These are phyloP conservation scores for Aspergillus fischeri DNA, from an alignment of 2,329 filamentous ascomycete genomes.

Conservation along the genomic window DNA sequence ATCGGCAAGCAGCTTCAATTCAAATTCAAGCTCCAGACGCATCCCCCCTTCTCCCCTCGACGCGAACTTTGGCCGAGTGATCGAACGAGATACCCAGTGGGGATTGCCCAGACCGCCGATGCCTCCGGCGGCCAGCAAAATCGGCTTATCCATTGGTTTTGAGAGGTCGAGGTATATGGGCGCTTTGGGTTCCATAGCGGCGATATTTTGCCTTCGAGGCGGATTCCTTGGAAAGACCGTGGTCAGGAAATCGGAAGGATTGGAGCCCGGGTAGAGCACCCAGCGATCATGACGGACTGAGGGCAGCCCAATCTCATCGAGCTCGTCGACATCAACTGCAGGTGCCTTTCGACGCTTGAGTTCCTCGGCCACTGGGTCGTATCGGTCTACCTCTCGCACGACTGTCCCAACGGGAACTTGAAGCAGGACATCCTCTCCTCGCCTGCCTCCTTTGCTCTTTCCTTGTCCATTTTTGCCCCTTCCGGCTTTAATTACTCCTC, in stretches of 20 bases:
- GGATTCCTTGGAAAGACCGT: conserved; percentile 56
- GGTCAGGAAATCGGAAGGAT: conserved; percentile 63
- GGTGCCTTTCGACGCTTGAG: conserved; percentile 45
- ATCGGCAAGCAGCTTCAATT: conserved; percentile 92
- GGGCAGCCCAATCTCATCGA: conserved; percentile 40
- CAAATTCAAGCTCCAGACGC: conserved; percentile 74
- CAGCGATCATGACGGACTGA: conserved; percentile 64
- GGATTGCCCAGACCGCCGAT: conserved; percentile 90
- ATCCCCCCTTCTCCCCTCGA: conserved; percentile 80
- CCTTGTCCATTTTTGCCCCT: conserved; percentile 46
- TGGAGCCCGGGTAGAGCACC: conserved; percentile 78
- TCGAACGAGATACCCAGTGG: conserved; percentile 77
- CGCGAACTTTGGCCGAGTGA: conserved; percentile 76
- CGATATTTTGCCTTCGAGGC: conserved; percentile 54
- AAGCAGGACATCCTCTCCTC: conserved; percentile 82
- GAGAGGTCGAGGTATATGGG: conserved; percentile 72
- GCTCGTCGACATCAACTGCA: conserved; percentile 30
- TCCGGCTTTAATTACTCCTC: conserved; percentile 55
- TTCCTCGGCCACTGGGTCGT: conserved; percentile 73
- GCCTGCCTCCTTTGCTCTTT: conserved; percentile 57
- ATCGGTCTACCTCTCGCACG: conserved; percentile 72
- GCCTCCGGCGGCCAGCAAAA: conserved; percentile 81
- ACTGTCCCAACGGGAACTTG: conserved; percentile 92
- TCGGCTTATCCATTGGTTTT: conserved; percentile 73
- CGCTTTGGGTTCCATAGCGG: conserved; percentile 64